phyloP scores from a whole-genome alignment of 768 basidiomycete genomes.

The Tulasnella sp. region DNA sequence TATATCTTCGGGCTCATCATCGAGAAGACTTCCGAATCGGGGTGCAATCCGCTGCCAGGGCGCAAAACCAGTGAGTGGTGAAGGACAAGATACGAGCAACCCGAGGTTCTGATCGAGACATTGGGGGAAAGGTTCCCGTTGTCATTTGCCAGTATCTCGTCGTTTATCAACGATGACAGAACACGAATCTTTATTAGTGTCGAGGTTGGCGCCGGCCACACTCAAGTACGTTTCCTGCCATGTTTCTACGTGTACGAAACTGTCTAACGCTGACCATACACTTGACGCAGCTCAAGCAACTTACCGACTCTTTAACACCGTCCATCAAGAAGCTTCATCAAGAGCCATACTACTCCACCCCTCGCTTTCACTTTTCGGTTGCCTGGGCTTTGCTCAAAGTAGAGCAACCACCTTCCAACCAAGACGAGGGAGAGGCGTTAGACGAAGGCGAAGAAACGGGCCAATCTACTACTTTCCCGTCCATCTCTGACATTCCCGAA shows the following conservation, averaged over 20 bases:
- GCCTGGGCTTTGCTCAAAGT: constrained; percentile 73
- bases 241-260: background rate
- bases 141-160: constrained; percentile 68
- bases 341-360: constrained; percentile 70
- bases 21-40: constrained; percentile 63
- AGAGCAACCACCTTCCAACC: background rate
- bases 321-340: constrained; percentile 60
- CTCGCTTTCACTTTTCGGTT: constrained; percentile 85
- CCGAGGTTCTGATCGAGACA: background rate
- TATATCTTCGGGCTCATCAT: constrained; percentile 76
- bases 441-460: constrained; percentile 12
- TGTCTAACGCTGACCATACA: constrained; percentile 5
- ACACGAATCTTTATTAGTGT: constrained; percentile 76
- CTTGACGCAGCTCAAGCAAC: constrained; percentile 49
- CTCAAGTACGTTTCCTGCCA: constrained; percentile 49
- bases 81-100: background rate
- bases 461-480: constrained; percentile 39
- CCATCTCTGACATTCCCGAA: constrained; percentile 51
- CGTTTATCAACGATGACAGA: constrained; percentile 72
- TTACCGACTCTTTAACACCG: constrained; percentile 57
- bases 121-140: constrained; percentile 53
- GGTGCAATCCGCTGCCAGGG: constrained; percentile 50
- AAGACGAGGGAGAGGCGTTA: background rate
- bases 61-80: constrained; percentile 46
- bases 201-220: constrained; percentile 80